Evolutionary conservation across 352 stramenopile species (phyloP).

Genomic region (Halophytophthora polymorphica): DNA sequence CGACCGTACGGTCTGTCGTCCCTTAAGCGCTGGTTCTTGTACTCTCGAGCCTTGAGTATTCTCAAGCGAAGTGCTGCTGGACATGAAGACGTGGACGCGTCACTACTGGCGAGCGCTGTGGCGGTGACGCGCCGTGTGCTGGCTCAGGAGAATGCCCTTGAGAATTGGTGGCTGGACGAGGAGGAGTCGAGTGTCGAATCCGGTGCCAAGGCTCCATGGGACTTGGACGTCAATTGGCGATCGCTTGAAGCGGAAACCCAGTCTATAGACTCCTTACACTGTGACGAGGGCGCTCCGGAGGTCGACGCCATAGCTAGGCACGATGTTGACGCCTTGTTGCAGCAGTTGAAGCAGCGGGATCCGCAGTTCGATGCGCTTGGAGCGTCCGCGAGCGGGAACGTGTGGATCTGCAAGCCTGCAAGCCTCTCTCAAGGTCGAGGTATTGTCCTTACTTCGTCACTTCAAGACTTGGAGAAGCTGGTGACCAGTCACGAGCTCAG

Average conservation of each 20-base stretch:
- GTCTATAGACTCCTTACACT: background rate
- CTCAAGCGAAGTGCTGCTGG: slow-evolving; percentile 24
- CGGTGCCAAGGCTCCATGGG: too few species aligned
- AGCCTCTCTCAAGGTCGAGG: slow-evolving; percentile 73
- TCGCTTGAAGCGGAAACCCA: too few species aligned
- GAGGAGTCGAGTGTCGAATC: too few species aligned
- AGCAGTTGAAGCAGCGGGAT: slow-evolving; percentile 26
- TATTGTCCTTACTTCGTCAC: slow-evolving; percentile 48
- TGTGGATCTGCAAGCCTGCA: slow-evolving; percentile 82
- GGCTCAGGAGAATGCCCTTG: slow-evolving; percentile 2
- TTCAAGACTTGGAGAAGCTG: slow-evolving; percentile 29
- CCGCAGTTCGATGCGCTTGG: slow-evolving; percentile 40
- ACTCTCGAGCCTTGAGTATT: slow-evolving; percentile 38
- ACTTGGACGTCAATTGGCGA: too few species aligned
- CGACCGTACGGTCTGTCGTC: slow-evolving; percentile 5
- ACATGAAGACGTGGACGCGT: background rate
- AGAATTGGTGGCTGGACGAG: slow-evolving; percentile 10
- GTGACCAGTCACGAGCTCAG: background rate
- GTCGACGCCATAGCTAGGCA: slow-evolving; percentile 3
- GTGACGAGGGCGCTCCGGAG: background rate
- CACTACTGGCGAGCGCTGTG: slow-evolving; percentile 6
- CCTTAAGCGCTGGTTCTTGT: slow-evolving; percentile 45
- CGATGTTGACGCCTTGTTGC: slow-evolving; percentile 15
- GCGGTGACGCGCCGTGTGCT: background rate
- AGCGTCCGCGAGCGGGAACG: slow-evolving; percentile 19